Conservation (phyloP, 2,329 filamentous ascomycete genomes). For the Neofusicoccum ribis region DNA sequence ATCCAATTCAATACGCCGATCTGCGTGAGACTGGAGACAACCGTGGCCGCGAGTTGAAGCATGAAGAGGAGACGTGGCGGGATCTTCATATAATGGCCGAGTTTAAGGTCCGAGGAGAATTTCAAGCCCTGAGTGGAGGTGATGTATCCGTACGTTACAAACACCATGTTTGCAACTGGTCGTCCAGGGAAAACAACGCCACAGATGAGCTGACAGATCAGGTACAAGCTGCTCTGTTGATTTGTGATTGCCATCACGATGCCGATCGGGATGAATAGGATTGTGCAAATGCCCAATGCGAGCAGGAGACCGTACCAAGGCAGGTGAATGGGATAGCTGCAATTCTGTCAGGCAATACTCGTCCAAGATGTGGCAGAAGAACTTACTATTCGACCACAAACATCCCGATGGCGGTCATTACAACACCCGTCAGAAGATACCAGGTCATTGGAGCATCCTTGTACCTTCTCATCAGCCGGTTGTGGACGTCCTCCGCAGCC, state of each 20-base stretch:
- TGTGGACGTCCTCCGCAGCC: slow-evolving; percentile 77
- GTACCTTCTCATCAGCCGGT: slow-evolving; percentile 79
- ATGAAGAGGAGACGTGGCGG: slow-evolving; percentile 75
- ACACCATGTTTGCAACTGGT: slow-evolving; percentile 90
- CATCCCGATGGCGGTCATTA: slow-evolving; percentile 76
- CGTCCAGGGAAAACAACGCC: slow-evolving; percentile 80
- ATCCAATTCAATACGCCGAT: slow-evolving; percentile 89
- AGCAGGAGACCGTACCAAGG: slow-evolving; percentile 86
- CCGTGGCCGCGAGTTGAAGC: slow-evolving; percentile 74
- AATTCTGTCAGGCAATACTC: slow-evolving; percentile 24
- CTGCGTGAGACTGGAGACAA: slow-evolving; percentile 77
- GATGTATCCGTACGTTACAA: slow-evolving; percentile 88
- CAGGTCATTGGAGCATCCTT: slow-evolving; percentile 78
- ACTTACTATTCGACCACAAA: slow-evolving; percentile 82
- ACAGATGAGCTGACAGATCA: slow-evolving; percentile 83
- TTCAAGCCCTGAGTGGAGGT: slow-evolving; percentile 87
- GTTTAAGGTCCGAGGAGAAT: slow-evolving; percentile 82
- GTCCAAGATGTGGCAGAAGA: slow-evolving; percentile 18
- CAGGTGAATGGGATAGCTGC: slow-evolving; percentile 65
- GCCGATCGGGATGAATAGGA: slow-evolving; percentile 87
- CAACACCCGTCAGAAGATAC: slow-evolving; percentile 74
- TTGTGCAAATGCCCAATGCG: slow-evolving; percentile 72
- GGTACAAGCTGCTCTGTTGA: slow-evolving; percentile 81
- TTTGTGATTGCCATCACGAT: slow-evolving; percentile 94
- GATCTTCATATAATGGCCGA: slow-evolving; percentile 87